Evolutionary conservation across 2,329 filamentous ascomycete genomes (phyloP).

Genomic region (Leptographium flavum): DNA sequence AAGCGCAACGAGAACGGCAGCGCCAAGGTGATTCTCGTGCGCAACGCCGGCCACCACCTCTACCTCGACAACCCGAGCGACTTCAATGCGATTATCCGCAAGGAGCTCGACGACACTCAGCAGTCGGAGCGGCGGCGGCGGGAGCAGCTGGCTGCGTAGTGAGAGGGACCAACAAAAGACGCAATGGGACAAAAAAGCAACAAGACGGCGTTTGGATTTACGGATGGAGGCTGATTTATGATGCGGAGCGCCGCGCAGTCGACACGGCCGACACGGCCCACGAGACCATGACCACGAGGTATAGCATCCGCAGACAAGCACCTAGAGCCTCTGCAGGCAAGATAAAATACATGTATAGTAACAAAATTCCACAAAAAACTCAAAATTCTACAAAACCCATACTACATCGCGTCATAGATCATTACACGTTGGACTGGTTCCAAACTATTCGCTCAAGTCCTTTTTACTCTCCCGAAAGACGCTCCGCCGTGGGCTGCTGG

Average conservation of each 20-base stretch:
- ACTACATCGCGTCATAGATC: background rate
- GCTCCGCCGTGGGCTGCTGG: constrained; percentile 4
- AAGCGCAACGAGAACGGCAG: constrained; percentile 59
- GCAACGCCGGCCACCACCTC: constrained; percentile 42
- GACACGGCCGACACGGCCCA: too few relatives aligned
- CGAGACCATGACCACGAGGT: too few relatives aligned
- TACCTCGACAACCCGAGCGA: constrained; percentile 45
- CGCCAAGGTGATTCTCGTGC: constrained; percentile 68
- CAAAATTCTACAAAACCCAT: background rate
- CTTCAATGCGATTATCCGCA: constrained; percentile 38
- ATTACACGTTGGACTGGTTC: too few relatives aligned
- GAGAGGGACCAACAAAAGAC: background rate
- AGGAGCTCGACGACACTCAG: constrained; percentile 39
- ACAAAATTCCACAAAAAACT: too few relatives aligned
- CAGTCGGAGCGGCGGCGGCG: constrained; percentile 10
- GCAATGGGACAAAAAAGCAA: background rate
- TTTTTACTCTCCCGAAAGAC: constrained; percentile 8
- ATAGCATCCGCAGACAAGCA: background rate
- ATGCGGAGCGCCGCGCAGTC: too few relatives aligned
- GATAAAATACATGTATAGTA: too few relatives aligned
- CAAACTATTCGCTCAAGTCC: constrained; percentile 1
- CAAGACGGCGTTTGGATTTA: too few relatives aligned
- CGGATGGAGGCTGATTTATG: too few relatives aligned
- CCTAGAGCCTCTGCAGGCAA: background rate
- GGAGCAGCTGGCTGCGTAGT: background rate